Conservation (phyloP, 2,329 filamentous ascomycete species). For the Trichoderma afroharzianum region DNA sequence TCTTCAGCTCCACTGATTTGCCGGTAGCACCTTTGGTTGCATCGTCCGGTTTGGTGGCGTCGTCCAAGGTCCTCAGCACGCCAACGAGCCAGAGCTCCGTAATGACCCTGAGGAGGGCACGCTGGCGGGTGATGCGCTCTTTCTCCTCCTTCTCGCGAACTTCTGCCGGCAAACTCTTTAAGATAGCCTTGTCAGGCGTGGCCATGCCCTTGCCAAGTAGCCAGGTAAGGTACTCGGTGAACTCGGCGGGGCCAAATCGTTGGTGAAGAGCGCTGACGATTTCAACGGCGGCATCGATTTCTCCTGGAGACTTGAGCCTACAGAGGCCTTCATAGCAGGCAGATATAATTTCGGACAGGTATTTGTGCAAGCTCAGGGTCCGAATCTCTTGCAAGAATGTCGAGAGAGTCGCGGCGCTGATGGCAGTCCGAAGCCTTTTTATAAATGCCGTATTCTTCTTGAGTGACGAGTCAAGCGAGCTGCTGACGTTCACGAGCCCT, state of each 20-base stretch:
- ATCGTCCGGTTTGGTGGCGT: slow-evolving; percentile 60
- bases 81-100: slow-evolving; percentile 96
- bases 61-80: slow-evolving; percentile 74
- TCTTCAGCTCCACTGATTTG: slow-evolving; percentile 61
- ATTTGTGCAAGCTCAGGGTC: slow-evolving; percentile 88
- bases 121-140: slow-evolving; percentile 81
- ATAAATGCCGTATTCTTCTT: slow-evolving; percentile 99
- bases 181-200: slow-evolving; percentile 77
- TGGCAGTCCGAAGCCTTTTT: slow-evolving; percentile 86
- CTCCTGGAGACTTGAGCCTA: slow-evolving; percentile 85
- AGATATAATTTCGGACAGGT: slow-evolving; percentile 93
- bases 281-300: slow-evolving; percentile 87
- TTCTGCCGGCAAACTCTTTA: slow-evolving; percentile 77
- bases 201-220: slow-evolving; percentile 85
- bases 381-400: slow-evolving; percentile 90
- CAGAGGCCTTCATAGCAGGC: slow-evolving; percentile 93
- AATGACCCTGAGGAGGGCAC: slow-evolving; percentile 80
- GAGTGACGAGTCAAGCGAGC: slow-evolving; percentile 85
- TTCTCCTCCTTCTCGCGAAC: slow-evolving; percentile 93
- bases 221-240: slow-evolving; percentile 90
- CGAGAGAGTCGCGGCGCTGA: slow-evolving; percentile 72
- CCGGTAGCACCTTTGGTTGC: slow-evolving; percentile 57
- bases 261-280: slow-evolving; percentile 94
- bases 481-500: slow-evolving; percentile 76
- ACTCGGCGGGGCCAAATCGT: slow-evolving; percentile 84